Base-by-base conservation (phyloP, 805 yeast species). In the Vanderwaltozyma yarrowii region DNA sequence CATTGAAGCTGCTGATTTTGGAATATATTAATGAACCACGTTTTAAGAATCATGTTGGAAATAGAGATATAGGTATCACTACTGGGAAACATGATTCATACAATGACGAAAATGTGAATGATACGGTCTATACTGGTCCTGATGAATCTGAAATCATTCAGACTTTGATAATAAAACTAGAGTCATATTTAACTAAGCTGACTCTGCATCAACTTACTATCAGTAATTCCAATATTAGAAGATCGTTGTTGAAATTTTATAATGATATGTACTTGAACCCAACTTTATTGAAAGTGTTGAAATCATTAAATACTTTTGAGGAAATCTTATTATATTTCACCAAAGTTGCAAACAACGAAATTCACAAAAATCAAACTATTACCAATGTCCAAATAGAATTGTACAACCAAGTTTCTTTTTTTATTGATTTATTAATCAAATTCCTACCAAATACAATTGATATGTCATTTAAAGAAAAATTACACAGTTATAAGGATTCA, bases 11-110 rank as follows among this genome's bases (percentile, higher is more conserved):
- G 6, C 53, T 79, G 2, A 55, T 81, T 11, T 53, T 81, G 15
- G 80, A 76, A 34, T 78, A 80, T 48, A 61, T 72, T 38, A 74
- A 70, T 41, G 85, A 78, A 54, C 83, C 83, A 2, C 58, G 85
- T 27, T 80, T 78, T 59, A 58, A 69, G n/a, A n/a, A n/a, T n/a
- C n/a, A n/a, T n/a, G n/a, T n/a, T n/a, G n/a, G n/a, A n/a, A n/a
- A n/a, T n/a, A n/a, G n/a, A n/a, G n/a, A n/a, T n/a, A n/a, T n/a
- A n/a, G n/a, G n/a, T n/a, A n/a, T n/a, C n/a, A n/a, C n/a, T n/a
- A n/a, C n/a, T n/a, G n/a, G n/a, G n/a, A n/a, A n/a, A n/a, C n/a
- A n/a, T n/a, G n/a, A n/a, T n/a, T n/a, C n/a, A n/a, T n/a, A n/a
- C 10, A 17, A 16, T 30, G 17, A 13, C 12, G n/a, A 17, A 4